Conservation (phyloP, 352 stramenopile genomes). For the Phytophthora multivora region DNA sequence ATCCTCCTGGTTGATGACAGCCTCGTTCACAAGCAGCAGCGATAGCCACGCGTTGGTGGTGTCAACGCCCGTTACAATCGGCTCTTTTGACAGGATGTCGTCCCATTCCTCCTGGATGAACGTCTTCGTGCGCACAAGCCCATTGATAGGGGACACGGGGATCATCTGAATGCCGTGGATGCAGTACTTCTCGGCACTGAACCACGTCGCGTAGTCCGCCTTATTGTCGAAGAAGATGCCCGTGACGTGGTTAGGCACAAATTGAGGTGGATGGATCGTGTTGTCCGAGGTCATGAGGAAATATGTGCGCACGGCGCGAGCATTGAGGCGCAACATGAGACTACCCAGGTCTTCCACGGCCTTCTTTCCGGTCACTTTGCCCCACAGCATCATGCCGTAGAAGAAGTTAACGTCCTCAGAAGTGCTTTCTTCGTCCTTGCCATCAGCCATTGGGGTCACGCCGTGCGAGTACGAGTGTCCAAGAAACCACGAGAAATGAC, state of each 20-base stretch:
- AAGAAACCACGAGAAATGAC: slow-evolving; percentile 79
- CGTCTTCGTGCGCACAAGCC: slow-evolving; percentile 56
- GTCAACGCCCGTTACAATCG: slow-evolving; percentile 53
- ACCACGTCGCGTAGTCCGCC: slow-evolving; percentile 77
- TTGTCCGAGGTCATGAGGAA: slow-evolving; percentile 79
- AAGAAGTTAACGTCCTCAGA: slow-evolving; percentile 84
- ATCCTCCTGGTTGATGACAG: slow-evolving; percentile 57
- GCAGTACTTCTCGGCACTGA: slow-evolving; percentile 76
- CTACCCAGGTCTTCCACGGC: slow-evolving; percentile 70
- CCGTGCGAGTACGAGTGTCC: slow-evolving; percentile 82
- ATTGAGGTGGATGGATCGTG: slow-evolving; percentile 65
- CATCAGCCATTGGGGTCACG: slow-evolving; percentile 65
- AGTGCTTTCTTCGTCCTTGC: slow-evolving; percentile 78
- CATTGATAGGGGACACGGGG: slow-evolving; percentile 74
- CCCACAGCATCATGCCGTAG: slow-evolving; percentile 85
- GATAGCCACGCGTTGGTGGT: slow-evolving; percentile 69
- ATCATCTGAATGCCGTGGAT: slow-evolving; percentile 89
- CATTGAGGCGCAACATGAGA: slow-evolving; percentile 77
- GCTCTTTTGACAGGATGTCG: slow-evolving; percentile 72
- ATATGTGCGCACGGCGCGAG: slow-evolving; percentile 67
- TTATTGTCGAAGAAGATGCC: slow-evolving; percentile 86
- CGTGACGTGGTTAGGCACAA: slow-evolving; percentile 78
- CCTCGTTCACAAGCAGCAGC: slow-evolving; percentile 76
- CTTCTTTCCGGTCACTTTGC: slow-evolving; percentile 60
- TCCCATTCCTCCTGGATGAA: slow-evolving; percentile 83